These are phyloP conservation scores for Yamadazyma buinensis DNA, from an alignment of 1,139 yeast genomes.

Conservation along the genomic window DNA sequence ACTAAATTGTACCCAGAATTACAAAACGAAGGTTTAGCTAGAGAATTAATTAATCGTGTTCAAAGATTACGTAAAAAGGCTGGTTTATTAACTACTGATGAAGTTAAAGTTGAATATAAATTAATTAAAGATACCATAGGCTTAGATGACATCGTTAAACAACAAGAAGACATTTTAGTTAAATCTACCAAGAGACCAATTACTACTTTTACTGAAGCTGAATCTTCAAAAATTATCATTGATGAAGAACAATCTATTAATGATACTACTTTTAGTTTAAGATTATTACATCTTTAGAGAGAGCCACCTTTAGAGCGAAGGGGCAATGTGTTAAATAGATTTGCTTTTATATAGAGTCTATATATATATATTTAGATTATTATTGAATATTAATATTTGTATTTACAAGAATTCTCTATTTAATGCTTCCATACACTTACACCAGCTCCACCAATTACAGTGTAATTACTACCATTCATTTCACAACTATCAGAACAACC, in stretches of 20 bases:
- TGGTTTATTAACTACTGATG: slow-evolving; percentile 93
- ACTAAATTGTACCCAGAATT: slow-evolving; percentile 83
- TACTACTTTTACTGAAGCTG: slow-evolving; percentile 35
- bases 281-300: slow-evolving; percentile 50
- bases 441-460: slow-evolving; percentile 70
- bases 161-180: slow-evolving; percentile 64
- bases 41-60: slow-evolving; percentile 94
- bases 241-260: slow-evolving; percentile 90
- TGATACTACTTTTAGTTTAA: slow-evolving; percentile 76
- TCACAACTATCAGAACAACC: slow-evolving; percentile 56
- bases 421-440: slow-evolving; percentile 47
- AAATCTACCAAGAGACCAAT: slow-evolving; percentile 74
- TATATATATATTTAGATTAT: slow-evolving; percentile 1
- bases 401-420: too few relatives aligned
- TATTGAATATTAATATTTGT: background rate
- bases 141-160: slow-evolving; percentile 58
- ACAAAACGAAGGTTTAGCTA: slow-evolving; percentile 90
- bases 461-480: slow-evolving; percentile 21
- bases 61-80: slow-evolving; percentile 97
- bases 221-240: slow-evolving; percentile 52
- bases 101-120: slow-evolving; percentile 80
- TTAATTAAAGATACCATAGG: slow-evolving; percentile 68
- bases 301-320: too few relatives aligned
- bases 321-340: too few relatives aligned
- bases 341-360: slow-evolving; percentile 1